Evolutionary conservation across 73 alveolate species (phyloP).

Genomic region (Tetrahymena thermophila): DNA sequence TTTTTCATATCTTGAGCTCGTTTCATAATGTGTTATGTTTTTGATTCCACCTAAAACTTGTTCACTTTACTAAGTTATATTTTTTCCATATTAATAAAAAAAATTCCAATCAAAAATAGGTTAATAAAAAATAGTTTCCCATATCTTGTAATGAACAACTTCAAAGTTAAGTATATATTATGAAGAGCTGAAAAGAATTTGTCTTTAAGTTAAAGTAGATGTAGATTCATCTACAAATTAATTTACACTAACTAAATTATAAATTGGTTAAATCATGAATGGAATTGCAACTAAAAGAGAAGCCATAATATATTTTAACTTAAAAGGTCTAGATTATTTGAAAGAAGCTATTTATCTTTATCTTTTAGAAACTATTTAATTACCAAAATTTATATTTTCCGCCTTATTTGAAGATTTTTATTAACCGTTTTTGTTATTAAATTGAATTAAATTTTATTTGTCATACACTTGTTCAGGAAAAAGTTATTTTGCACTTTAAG

Average conservation of each 20-base stretch:
- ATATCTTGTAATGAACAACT: neutral
- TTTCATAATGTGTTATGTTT: neutral
- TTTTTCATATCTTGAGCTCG: neutral
- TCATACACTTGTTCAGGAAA: neutral
- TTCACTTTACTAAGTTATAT: neutral
- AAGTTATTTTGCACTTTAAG: too few relatives aligned
- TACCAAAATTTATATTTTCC: too few relatives aligned
- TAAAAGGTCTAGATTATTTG: too few relatives aligned
- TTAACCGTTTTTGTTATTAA: too few relatives aligned
- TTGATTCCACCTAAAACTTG: neutral
- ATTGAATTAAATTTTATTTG: too few relatives aligned
- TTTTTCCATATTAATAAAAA: neutral
- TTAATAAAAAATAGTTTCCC: neutral
- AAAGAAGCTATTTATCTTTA: neutral
- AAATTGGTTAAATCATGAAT: neutral
- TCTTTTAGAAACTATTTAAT: neutral
- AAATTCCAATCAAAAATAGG: neutral
- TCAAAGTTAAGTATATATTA: neutral
- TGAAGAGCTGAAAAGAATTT: neutral
- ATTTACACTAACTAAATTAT: neutral
- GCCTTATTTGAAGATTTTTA: too few relatives aligned
- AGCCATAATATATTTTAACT: too few relatives aligned
- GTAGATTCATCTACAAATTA: neutral
- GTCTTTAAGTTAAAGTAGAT: neutral
- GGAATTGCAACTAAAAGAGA: neutral